A percentile compares a stretch with the other conserved stretches of the same genome.
Conservation (phyloP, 129 eudicot species). For the Helianthus tuberosus region DNA sequence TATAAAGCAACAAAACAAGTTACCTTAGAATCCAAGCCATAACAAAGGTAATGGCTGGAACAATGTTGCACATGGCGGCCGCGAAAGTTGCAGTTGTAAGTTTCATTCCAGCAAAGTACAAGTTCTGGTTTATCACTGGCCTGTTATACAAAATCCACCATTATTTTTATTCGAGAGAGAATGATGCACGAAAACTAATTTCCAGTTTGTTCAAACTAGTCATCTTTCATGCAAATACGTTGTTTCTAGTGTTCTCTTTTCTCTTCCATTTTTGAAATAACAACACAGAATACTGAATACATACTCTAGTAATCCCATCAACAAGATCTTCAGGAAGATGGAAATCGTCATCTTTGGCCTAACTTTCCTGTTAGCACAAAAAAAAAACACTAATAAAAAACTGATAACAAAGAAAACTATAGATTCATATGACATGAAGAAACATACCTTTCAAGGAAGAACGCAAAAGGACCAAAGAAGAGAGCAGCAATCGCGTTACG, state of each 20-base stretch:
- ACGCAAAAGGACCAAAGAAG: conserved; percentile 32
- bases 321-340: conserved; percentile 50
- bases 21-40: conserved; percentile 53
- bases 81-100: conserved; percentile 55
- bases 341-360: conserved; percentile 60
- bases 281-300: not conserved
- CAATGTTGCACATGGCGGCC: conserved; percentile 47
- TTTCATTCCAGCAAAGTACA: conserved; percentile 50
- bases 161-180: not conserved
- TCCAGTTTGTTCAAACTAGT: conserved; percentile 3
- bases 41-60: conserved; percentile 58
- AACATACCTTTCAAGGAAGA: conserved; percentile 33
- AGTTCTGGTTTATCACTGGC: conserved; percentile 60
- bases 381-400: not conserved
- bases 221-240: not conserved
- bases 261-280: not conserved
- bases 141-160: conserved; percentile 28
- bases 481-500: conserved; percentile 33
- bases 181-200: too few relatives aligned
- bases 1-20: too few relatives aligned
- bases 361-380: conserved; percentile 43
- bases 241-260: not conserved
- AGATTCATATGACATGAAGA: not conserved
- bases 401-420: not conserved
- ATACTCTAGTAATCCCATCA: conserved; percentile 57